A percentile compares a stretch with the other conserved stretches of the same genome.
Conservation (phyloP, 2,329 filamentous ascomycete species). For the Xylogone sp. region DNA sequence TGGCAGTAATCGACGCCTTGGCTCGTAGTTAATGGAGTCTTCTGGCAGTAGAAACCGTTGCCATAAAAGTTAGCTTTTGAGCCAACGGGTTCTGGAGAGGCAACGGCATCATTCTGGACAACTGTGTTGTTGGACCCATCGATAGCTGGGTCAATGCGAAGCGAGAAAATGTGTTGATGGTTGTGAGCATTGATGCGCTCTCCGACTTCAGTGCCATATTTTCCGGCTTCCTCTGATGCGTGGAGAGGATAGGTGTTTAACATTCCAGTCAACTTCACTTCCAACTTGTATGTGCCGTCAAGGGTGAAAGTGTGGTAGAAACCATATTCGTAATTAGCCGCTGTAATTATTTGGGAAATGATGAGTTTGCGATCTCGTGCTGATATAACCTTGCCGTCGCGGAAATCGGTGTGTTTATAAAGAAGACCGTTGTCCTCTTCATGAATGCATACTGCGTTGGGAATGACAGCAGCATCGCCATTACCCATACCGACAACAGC, state of each 20-base stretch:
- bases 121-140: conserved; percentile 48
- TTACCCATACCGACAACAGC: conserved; percentile 46
- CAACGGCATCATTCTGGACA: conserved; percentile 48
- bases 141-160: conserved; percentile 51
- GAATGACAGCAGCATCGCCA: conserved; percentile 47
- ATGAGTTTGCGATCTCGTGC: conserved; percentile 57
- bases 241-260: conserved; percentile 50
- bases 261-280: conserved; percentile 61
- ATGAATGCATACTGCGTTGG: conserved; percentile 62
- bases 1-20: conserved; percentile 45
- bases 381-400: conserved; percentile 54
- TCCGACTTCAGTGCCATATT: conserved; percentile 55
- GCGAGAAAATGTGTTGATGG: conserved; percentile 52
- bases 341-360: conserved; percentile 60
- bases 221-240: conserved; percentile 43
- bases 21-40: conserved; percentile 37
- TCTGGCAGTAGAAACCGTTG: conserved; percentile 44
- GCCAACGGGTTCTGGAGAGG: conserved; percentile 36
- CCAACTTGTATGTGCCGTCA: conserved; percentile 57
- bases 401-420: conserved; percentile 66
- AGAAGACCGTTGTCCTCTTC: conserved; percentile 64
- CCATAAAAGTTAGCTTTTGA: conserved; percentile 42
- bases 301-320: conserved; percentile 57
- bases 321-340: conserved; percentile 66
- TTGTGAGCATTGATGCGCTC: conserved; percentile 53